phyloP scores from a whole-genome alignment of 164 flowering plant species.

The Magnolia changhungtana region DNA sequence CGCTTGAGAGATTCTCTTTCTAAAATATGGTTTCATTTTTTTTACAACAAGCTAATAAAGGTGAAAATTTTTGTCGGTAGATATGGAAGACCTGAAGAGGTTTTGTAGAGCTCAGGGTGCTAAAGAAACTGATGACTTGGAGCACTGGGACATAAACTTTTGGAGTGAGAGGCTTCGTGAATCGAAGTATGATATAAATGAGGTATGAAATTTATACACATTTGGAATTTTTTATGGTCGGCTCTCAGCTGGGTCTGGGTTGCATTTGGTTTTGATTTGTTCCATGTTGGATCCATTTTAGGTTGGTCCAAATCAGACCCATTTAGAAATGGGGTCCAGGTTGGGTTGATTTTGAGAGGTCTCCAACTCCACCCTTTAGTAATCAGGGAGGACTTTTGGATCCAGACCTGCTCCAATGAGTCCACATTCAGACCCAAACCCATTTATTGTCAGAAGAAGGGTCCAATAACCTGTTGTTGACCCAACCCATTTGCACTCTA shows the following conservation, averaged over 20 bases:
- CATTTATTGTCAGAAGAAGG: no score
- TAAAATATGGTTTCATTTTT: neutral
- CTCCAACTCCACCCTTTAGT: no score
- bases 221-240: neutral
- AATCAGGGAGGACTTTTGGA: no score
- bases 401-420: no score
- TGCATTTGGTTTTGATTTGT: neutral
- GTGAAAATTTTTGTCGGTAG: slow-evolving; percentile 29
- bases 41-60: neutral
- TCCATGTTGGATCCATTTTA: neutral
- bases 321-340: no score
- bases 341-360: no score
- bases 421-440: no score
- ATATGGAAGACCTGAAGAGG: slow-evolving; percentile 76
- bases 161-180: slow-evolving; percentile 99
- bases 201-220: slow-evolving; percentile 36
- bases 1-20: no score
- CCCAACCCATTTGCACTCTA: no score
- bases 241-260: neutral
- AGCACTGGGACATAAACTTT: slow-evolving; percentile 81
- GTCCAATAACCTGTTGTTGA: no score
- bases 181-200: slow-evolving; percentile 88
- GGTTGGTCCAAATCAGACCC: neutral
- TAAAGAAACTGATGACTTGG: slow-evolving; percentile 72
- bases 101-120: slow-evolving; percentile 72